phyloP scores from a whole-genome alignment of 2,329 filamentous ascomycete species.

The Lecanosticta acicola region DNA sequence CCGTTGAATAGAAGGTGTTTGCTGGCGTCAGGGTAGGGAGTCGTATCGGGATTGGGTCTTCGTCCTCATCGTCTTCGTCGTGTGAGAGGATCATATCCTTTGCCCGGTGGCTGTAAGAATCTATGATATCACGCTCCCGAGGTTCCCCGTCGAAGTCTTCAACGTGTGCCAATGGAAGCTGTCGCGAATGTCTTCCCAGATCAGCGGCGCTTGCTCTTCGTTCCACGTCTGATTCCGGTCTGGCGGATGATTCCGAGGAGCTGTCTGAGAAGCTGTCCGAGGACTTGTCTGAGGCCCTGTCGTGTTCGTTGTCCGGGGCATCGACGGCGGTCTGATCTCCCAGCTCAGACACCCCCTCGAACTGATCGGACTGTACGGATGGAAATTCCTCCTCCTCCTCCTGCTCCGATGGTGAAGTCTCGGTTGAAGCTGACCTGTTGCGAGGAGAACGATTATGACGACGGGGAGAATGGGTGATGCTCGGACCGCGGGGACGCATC shows the following conservation, averaged over 20 bases:
- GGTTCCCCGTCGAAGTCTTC: too few species aligned
- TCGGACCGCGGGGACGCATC: not conserved
- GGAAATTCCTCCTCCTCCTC: not conserved
- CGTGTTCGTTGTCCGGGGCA: too few species aligned
- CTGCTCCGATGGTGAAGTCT: not conserved
- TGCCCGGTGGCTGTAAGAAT: not conserved
- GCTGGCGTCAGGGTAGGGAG: not conserved
- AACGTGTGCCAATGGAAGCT: too few species aligned
- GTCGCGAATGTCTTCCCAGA: too few species aligned
- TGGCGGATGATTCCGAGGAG: too few species aligned
- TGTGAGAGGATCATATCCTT: not conserved
- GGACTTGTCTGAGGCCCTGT: too few species aligned
- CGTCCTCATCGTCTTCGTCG: not conserved
- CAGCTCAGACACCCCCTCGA: too few species aligned
- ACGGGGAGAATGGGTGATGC: not conserved
- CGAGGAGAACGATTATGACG: not conserved
- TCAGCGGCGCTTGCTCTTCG: too few species aligned
- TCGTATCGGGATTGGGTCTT: not conserved
- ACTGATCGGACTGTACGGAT: not conserved
- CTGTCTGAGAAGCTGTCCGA: too few species aligned
- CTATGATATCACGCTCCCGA: too few species aligned
- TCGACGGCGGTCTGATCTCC: too few species aligned
- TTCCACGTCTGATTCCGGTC: too few species aligned
- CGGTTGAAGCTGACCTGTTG: not conserved
- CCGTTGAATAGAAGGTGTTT: not conserved